Evolutionary conservation across 768 basidiomycete genomes (phyloP).

Genomic region (Suillus ampliporus): DNA sequence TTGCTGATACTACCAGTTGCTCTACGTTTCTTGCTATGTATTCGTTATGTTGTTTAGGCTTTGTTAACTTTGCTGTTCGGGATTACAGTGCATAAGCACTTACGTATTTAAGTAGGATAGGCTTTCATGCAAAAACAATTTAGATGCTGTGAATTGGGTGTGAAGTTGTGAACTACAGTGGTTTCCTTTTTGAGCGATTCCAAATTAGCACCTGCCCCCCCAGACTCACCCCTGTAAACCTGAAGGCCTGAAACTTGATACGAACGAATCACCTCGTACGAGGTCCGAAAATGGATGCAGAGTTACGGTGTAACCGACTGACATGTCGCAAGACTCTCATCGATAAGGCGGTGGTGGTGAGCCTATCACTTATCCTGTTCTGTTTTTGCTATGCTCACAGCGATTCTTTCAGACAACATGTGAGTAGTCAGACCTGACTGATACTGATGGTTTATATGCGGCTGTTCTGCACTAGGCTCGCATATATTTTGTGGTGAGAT

Average conservation of each 20-base stretch:
- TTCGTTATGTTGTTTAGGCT: conserved; percentile 27
- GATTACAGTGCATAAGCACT: background rate
- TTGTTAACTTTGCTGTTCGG: conserved; percentile 8
- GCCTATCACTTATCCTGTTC: conserved; percentile 34
- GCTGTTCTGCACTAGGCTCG: conserved; percentile 57
- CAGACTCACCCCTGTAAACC: background rate
- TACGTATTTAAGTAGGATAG: background rate
- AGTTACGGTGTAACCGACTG: conserved; percentile 80
- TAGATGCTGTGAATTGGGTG: too few relatives aligned
- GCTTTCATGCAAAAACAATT: too few relatives aligned
- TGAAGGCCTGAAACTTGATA: conserved; percentile 1
- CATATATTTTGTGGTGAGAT: conserved; percentile 82
- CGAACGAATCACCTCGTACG: background rate
- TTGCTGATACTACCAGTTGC: conserved; percentile 27
- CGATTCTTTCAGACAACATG: conserved; percentile 55
- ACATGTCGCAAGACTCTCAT: conserved; percentile 69
- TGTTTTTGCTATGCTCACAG: conserved; percentile 20
- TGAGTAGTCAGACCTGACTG: conserved; percentile 32
- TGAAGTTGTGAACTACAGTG: background rate
- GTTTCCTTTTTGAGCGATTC: background rate
- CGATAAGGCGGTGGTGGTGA: conserved; percentile 86
- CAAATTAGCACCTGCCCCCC: background rate
- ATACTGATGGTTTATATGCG: background rate
- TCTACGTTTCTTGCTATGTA: conserved; percentile 33
- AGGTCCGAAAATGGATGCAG: conserved; percentile 77